phyloP scores from a whole-genome alignment of 2,329 filamentous ascomycete species.

The Cryphonectria nitschkei region DNA sequence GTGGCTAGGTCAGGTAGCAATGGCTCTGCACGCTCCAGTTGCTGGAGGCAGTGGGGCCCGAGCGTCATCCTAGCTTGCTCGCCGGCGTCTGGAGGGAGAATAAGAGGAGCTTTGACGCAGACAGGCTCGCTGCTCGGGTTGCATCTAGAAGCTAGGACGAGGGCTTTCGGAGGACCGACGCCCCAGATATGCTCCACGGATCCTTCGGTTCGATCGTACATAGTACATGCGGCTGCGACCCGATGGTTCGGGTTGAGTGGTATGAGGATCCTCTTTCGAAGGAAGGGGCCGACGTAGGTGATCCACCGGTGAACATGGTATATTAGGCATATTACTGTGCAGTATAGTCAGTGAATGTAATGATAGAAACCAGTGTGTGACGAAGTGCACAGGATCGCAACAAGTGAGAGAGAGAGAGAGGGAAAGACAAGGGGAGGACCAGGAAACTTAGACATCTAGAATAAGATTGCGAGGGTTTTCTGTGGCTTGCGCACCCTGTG shows the following conservation, averaged over 20 bases:
- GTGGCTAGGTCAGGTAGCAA: neutral
- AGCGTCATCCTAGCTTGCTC: neutral
- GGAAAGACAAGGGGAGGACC: neutral
- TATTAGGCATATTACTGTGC: neutral
- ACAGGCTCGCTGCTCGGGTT: neutral
- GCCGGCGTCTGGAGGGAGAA: neutral
- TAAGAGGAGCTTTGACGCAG: neutral
- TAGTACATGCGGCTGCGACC: constrained; percentile 14
- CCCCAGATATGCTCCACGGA: neutral
- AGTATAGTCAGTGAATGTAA: neutral
- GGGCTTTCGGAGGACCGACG: neutral
- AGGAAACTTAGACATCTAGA: neutral
- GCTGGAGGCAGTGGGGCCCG: neutral
- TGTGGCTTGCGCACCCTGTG: constrained; percentile 4
- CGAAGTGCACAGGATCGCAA: neutral
- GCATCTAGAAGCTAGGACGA: neutral
- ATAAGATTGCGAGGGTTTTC: neutral
- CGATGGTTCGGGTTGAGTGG: constrained; percentile 20
- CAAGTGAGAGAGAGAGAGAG: neutral
- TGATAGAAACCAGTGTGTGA: neutral
- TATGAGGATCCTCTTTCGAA: constrained; percentile 13
- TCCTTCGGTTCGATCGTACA: neutral
- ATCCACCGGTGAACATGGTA: constrained; percentile 1
- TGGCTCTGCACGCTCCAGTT: neutral
- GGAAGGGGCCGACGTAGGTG: neutral